These are phyloP conservation scores for Pleurotus sapidus DNA, from an alignment of 768 basidiomycete genomes.

Conservation along the genomic window DNA sequence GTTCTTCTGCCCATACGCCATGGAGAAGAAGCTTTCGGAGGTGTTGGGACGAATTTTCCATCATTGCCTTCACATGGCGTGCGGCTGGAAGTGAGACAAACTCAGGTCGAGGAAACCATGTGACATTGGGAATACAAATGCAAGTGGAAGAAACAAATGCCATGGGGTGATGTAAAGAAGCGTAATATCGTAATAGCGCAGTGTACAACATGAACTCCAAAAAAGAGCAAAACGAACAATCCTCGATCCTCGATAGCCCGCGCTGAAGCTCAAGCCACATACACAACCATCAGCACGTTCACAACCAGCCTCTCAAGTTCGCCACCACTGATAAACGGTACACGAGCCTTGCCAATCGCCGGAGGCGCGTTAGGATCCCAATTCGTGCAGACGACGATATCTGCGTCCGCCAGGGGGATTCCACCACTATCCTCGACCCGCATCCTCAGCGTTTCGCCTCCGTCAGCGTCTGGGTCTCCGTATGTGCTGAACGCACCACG, in stretches of 20 bases:
- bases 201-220: not conserved
- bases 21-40: slow-evolving; percentile 7
- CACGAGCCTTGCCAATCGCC: slow-evolving; percentile 61
- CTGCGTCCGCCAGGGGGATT: slow-evolving; percentile 57
- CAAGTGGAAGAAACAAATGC: not conserved
- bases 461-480: slow-evolving; percentile 34
- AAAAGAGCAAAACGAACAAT: not conserved
- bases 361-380: slow-evolving; percentile 29
- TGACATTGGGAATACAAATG: too few species aligned
- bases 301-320: slow-evolving; percentile 73
- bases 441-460: slow-evolving; percentile 34
- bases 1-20: slow-evolving; percentile 1
- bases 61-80: not conserved
- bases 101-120: too few species aligned
- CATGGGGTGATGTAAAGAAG: not conserved
- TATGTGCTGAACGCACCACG: slow-evolving; percentile 46
- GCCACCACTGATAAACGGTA: slow-evolving; percentile 64
- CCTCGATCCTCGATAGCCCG: slow-evolving; percentile 8
- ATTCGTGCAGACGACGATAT: slow-evolving; percentile 48
- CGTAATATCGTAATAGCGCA: not conserved
- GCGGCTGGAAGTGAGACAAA: too few species aligned
- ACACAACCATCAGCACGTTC: slow-evolving; percentile 72
- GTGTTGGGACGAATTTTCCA: not conserved
- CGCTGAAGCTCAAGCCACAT: slow-evolving; percentile 42
- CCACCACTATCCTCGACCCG: slow-evolving; percentile 71